phyloP scores from a whole-genome alignment of 441 rosid species.

The Raphanus hybrid region DNA sequence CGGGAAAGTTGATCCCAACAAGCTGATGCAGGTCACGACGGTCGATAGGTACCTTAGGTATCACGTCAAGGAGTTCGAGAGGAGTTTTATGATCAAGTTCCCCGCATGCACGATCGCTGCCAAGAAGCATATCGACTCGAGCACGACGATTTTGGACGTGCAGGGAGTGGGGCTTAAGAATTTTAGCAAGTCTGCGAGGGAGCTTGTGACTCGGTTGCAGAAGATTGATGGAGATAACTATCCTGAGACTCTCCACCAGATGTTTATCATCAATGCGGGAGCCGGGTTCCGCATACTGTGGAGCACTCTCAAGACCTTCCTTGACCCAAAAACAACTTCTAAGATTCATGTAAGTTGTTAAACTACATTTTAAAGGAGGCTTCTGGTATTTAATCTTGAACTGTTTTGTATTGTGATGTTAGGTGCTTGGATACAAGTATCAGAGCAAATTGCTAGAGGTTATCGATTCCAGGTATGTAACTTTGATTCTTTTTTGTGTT shows the following conservation, averaged over 20 bases:
- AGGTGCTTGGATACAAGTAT: constrained; percentile 93
- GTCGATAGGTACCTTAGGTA: constrained; percentile 59
- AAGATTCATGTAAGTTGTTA: constrained; percentile 68
- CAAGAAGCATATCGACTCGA: constrained; percentile 79
- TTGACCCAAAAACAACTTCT: constrained; percentile 94
- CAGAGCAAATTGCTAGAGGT: constrained; percentile 89
- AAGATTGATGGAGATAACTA: constrained; percentile 95
- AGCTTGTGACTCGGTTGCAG: constrained; percentile 82
- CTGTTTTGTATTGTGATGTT: constrained; percentile 15
- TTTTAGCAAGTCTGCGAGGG: constrained; percentile 85
- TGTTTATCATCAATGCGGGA: constrained; percentile 97
- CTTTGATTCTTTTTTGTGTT: constrained; percentile 4
- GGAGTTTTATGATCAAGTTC: constrained; percentile 64
- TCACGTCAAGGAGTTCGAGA: constrained; percentile 75
- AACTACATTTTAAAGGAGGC: too few species aligned
- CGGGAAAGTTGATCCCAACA: constrained; percentile 77
- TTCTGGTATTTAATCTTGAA: background rate
- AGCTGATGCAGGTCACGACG: constrained; percentile 65
- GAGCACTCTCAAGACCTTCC: constrained; percentile 42
- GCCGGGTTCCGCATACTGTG: constrained; percentile 24
- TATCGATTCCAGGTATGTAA: constrained; percentile 69
- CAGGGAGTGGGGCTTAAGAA: constrained; percentile 61
- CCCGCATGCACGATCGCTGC: constrained; percentile 86
- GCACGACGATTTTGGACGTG: constrained; percentile 85
- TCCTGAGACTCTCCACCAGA: constrained; percentile 97